phyloP scores from a whole-genome alignment of 2,329 filamentous ascomycete genomes.

The Emydomyces testavorans region DNA sequence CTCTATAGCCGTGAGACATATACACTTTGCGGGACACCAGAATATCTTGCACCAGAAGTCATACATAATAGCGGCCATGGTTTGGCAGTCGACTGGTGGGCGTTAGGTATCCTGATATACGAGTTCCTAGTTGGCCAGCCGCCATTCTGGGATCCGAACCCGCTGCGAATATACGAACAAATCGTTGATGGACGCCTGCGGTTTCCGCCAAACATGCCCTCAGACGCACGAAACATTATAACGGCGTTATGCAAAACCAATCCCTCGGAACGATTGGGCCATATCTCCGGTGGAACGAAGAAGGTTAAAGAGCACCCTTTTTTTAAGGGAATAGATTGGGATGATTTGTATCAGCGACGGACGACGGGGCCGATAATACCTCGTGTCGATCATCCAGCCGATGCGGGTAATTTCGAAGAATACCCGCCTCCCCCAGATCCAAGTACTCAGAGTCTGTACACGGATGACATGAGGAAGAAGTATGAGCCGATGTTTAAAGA shows the following conservation, averaged over 20 bases:
- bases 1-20: constrained; percentile 49
- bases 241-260: constrained; percentile 52
- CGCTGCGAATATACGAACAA: constrained; percentile 58
- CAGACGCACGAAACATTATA: constrained; percentile 50
- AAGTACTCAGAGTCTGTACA: constrained; percentile 43
- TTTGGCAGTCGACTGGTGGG: constrained; percentile 58
- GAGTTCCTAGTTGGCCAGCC: constrained; percentile 57
- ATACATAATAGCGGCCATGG: constrained; percentile 55
- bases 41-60: constrained; percentile 56
- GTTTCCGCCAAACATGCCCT: constrained; percentile 49
- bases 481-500: constrained; percentile 51
- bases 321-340: constrained; percentile 52
- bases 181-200: constrained; percentile 53
- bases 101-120: constrained; percentile 55
- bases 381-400: constrained; percentile 47
- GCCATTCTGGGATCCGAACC: constrained; percentile 58
- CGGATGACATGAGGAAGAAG: constrained; percentile 48
- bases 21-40: constrained; percentile 55
- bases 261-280: constrained; percentile 50
- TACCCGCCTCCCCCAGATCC: constrained; percentile 47
- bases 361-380: constrained; percentile 53
- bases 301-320: constrained; percentile 52
- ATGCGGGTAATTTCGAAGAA: constrained; percentile 55
- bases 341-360: constrained; percentile 49
- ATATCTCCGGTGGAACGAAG: constrained; percentile 49